Conservation (phyloP, 23 red algal species). For the Gracilaria vermiculophylla region DNA sequence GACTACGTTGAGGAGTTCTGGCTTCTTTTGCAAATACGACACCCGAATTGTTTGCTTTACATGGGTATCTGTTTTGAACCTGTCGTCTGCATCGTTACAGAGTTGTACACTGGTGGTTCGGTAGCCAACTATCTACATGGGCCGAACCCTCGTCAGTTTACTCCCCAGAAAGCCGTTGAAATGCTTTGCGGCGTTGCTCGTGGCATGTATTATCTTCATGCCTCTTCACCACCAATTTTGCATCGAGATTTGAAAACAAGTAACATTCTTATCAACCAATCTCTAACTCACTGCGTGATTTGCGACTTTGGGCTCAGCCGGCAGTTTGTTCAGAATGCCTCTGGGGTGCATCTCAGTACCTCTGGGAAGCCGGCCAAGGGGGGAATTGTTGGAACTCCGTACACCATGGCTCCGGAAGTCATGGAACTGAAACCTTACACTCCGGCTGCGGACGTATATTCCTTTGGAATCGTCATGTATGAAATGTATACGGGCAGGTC, state of each 20-base stretch:
- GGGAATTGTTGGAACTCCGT: constrained; percentile 76
- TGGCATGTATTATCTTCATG: constrained; percentile 98
- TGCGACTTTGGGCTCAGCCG: constrained; percentile 95
- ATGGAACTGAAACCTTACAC: constrained; percentile 85
- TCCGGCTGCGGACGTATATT: constrained; percentile 90
- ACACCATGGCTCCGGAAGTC: constrained; percentile 96
- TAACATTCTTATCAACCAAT: constrained; percentile 91
- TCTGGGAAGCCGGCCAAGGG: neutral
- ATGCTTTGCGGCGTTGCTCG: constrained; percentile 85
- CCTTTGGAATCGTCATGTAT: constrained; percentile 95
- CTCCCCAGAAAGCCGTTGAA: constrained; percentile 56
- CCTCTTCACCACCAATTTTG: constrained; percentile 87
- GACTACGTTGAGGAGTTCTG: constrained; percentile 92
- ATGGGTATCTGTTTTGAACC: constrained; percentile 90
- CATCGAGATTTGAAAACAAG: constrained; percentile 97
- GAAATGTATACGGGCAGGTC: constrained; percentile 80
- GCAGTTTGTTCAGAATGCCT: constrained; percentile 60
- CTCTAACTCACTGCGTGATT: constrained; percentile 83
- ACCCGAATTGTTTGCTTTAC: constrained; percentile 94
- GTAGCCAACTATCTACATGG: constrained; percentile 89
- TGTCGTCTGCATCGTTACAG: constrained; percentile 89
- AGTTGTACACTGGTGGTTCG: constrained; percentile 92
- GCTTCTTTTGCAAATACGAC: constrained; percentile 89
- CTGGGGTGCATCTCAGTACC: neutral
- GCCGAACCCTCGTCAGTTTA: constrained; percentile 48